Evolutionary conservation across 805 yeast species (phyloP).

Genomic region (Kazachstania africana): DNA sequence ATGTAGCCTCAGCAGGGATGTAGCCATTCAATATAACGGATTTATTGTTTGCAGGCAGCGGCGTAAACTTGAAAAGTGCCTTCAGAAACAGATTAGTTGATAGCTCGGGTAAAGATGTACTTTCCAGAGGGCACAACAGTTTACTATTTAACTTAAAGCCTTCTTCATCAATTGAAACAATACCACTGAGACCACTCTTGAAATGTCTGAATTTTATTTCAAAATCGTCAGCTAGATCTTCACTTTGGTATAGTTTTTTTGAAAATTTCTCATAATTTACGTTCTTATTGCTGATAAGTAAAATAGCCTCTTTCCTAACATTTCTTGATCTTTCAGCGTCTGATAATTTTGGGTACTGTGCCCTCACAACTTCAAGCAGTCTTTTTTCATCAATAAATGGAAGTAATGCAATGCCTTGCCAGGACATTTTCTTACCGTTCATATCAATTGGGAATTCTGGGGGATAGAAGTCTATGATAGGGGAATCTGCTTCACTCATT

Average conservation of each 20-base stretch:
- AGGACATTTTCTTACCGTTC: slow-evolving; percentile 89
- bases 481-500: slow-evolving; percentile 71
- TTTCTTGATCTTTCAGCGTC: slow-evolving; percentile 63
- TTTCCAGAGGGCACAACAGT: slow-evolving; percentile 26
- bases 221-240: slow-evolving; percentile 11
- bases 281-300: slow-evolving; percentile 57
- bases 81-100: slow-evolving; percentile 32
- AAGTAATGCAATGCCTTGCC: slow-evolving; percentile 87
- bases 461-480: slow-evolving; percentile 85
- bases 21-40: slow-evolving; percentile 78
- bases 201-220: slow-evolving; percentile 35
- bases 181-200: slow-evolving; percentile 50
- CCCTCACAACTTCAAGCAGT: slow-evolving; percentile 52
- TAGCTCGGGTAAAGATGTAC: slow-evolving; percentile 29
- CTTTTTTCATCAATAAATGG: slow-evolving; percentile 87
- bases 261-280: slow-evolving; percentile 29
- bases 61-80: slow-evolving; percentile 43
- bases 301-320: slow-evolving; percentile 54
- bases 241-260: slow-evolving; percentile 25
- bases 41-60: slow-evolving; percentile 37
- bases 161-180: slow-evolving; percentile 27
- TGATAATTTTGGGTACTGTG: slow-evolving; percentile 49
- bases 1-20: slow-evolving; percentile 46
- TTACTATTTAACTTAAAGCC: slow-evolving; percentile 25
- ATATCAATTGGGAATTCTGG: slow-evolving; percentile 79